Evolutionary conservation across 1,284 basidiomycete species (phyloP).

Genomic region (Dichomitus squalens): DNA sequence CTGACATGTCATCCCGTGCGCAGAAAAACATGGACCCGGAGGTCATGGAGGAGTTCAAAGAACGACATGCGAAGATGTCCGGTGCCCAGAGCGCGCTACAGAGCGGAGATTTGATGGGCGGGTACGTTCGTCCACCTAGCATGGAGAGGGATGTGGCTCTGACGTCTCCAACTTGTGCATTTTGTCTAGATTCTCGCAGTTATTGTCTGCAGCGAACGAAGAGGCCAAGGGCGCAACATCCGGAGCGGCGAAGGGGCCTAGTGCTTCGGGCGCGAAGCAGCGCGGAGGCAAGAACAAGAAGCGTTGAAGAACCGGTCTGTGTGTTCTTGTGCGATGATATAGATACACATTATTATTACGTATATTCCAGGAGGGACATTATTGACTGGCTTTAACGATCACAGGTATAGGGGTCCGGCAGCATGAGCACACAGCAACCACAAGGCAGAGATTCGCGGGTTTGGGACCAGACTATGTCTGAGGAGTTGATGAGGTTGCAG

Average conservation of each 20-base stretch:
- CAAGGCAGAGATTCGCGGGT: conserved; percentile 11
- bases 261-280: conserved; percentile 25
- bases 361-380: conserved; percentile 4
- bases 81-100: conserved; percentile 60
- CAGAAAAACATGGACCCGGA: conserved; percentile 84
- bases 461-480: no score
- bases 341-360: conserved; percentile 16
- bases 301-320: conserved; percentile 17
- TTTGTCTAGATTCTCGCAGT: conserved; percentile 27
- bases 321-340: not conserved
- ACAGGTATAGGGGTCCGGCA: not conserved
- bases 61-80: conserved; percentile 64
- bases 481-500: not conserved
- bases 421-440: not conserved
- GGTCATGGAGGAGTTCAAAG: conserved; percentile 68
- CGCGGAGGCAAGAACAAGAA: conserved; percentile 32
- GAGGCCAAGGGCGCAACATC: conserved; percentile 25
- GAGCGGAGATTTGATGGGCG: conserved; percentile 55
- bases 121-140: conserved; percentile 19
- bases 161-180: not conserved
- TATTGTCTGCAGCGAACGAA: conserved; percentile 27
- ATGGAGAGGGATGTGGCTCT: not conserved
- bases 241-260: conserved; percentile 17
- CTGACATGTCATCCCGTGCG: not conserved
- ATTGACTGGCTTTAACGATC: not conserved